Evolutionary conservation across 768 basidiomycete genomes (phyloP), one percentile per base, ranked within the genome.

Genomic region (Tylopilus vinaceipallidus): DNA sequence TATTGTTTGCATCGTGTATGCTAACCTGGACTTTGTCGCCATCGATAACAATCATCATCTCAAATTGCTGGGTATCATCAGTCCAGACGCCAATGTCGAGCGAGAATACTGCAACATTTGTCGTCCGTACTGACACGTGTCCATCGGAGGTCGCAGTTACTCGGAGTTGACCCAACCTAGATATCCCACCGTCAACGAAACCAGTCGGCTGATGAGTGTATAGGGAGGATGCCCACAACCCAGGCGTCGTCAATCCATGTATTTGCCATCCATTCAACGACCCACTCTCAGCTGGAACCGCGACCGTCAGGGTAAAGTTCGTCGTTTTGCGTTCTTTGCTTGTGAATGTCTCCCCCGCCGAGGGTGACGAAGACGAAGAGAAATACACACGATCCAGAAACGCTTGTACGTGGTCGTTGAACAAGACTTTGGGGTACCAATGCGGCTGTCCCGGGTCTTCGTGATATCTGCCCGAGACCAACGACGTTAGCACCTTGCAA

Each of bases 241-340:
- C 92, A 29, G 88, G 86, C n/a, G 76, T 66, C 2, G 60, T 56
- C 36, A 91, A 64, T 27, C 74, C 72, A 29, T 80, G 70, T 36
- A 95, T 80, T 42, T 70, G 76, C 73, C 82, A 88, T 3, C 91
- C 91, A 59, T 83, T 75, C 47, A 91, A 64, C 2, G 86, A 73
- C 1, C 88, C 89, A 49, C 76, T 79, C 59, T 91, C 88, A 1
- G 72, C 60, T 1, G 92, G 90, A 27, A 77, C 73, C 2, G 83
- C 77, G 6, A 86, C 82, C 0, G 90, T 94, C 47, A 95, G 67
- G 2, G 86, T 90, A 63, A 91, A 93, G 12, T 17, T 11, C 10
- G 17, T 17, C 30, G 13, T 52, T 22, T 40, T 37, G 23, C 0
- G 40, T 11, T 22, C 41, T 29, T 50, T 35, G 22, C 30, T 19